Percentiles rank a stretch among this genome's conserved stretches.
Conservation (phyloP, 2,329 filamentous ascomycete genomes). For the Fusarium xylarioides region DNA sequence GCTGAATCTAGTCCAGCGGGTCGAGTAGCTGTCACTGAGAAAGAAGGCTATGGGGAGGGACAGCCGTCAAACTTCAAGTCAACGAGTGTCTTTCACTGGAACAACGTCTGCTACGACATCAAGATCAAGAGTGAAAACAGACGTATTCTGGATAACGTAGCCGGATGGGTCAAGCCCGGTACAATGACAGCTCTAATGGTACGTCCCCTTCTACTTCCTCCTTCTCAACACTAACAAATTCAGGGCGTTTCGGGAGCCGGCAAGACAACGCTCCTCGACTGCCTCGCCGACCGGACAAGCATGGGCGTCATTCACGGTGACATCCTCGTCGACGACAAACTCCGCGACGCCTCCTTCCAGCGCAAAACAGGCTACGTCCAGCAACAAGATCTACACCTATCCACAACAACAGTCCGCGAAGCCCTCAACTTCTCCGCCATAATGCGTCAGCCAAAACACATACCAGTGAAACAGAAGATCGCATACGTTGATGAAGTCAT, state of each 20-base stretch:
- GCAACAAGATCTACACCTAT: constrained; percentile 85
- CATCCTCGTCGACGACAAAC: constrained; percentile 70
- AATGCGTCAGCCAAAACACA: constrained; percentile 77
- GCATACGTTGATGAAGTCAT: constrained; percentile 84
- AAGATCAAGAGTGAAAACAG: constrained; percentile 78
- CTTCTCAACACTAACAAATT: neutral
- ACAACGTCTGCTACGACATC: constrained; percentile 75
- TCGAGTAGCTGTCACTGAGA: constrained; percentile 5
- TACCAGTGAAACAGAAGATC: constrained; percentile 75
- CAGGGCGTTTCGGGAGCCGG: constrained; percentile 77
- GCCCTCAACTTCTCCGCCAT: constrained; percentile 84
- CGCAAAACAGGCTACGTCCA: constrained; percentile 89
- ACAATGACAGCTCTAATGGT: constrained; percentile 86
- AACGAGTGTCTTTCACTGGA: constrained; percentile 83
- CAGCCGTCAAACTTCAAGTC: constrained; percentile 53
- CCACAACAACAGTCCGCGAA: constrained; percentile 83
- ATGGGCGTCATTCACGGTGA: constrained; percentile 86
- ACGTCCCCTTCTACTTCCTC: rapidly evolving
- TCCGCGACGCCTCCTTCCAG: constrained; percentile 81
- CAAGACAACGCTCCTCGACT: constrained; percentile 87
- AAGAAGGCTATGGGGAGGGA: constrained; percentile 14
- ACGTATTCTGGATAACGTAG: constrained; percentile 80
- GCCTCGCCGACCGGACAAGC: constrained; percentile 80
- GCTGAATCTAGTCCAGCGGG: constrained; percentile 22
- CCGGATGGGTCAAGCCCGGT: constrained; percentile 90